phyloP scores from a whole-genome alignment of 2,329 filamentous ascomycete genomes.

The Phyllosticta citrichinensis region DNA sequence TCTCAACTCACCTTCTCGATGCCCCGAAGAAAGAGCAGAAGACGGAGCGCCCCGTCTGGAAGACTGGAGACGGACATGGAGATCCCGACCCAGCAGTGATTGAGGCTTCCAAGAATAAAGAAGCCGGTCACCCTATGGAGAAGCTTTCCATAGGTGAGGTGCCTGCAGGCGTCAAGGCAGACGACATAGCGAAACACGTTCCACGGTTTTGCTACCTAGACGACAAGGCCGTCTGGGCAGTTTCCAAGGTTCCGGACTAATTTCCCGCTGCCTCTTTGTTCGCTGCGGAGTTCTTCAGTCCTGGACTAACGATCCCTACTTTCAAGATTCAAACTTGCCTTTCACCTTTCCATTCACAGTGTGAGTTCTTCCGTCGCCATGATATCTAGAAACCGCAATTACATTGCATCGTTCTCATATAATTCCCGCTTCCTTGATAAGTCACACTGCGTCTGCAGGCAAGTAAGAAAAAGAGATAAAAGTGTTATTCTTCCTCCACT shows the following conservation, averaged over 20 bases:
- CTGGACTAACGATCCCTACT: no score
- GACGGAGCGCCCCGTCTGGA: slow-evolving; percentile 27
- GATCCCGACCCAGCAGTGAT: slow-evolving; percentile 19
- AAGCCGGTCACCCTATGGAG: slow-evolving; percentile 27
- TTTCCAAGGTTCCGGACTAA: slow-evolving; percentile 13
- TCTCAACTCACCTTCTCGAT: background rate
- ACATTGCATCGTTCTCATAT: no score
- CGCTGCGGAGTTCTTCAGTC: no score
- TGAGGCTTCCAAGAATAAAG: slow-evolving; percentile 15
- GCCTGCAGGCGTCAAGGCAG: slow-evolving; percentile 17
- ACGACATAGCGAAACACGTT: slow-evolving; percentile 4
- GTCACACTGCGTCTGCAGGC: no score
- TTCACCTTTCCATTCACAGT: no score
- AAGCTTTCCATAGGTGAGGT: slow-evolving; percentile 28
- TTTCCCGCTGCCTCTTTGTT: no score
- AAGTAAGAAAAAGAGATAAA: no score
- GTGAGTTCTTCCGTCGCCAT: no score
- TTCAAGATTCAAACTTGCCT: no score
- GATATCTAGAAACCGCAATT: no score
- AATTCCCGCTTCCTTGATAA: no score
- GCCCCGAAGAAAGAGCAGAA: background rate
- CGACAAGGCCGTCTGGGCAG: slow-evolving; percentile 26
- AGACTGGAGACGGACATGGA: slow-evolving; percentile 28
- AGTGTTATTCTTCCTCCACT: no score
- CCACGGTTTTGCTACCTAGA: slow-evolving; percentile 32